Evolutionary conservation across 306 rosid genomes (phyloP), one percentile per base, ranked within the genome.

Genomic region (Ammopiptanthus mongolicus): DNA sequence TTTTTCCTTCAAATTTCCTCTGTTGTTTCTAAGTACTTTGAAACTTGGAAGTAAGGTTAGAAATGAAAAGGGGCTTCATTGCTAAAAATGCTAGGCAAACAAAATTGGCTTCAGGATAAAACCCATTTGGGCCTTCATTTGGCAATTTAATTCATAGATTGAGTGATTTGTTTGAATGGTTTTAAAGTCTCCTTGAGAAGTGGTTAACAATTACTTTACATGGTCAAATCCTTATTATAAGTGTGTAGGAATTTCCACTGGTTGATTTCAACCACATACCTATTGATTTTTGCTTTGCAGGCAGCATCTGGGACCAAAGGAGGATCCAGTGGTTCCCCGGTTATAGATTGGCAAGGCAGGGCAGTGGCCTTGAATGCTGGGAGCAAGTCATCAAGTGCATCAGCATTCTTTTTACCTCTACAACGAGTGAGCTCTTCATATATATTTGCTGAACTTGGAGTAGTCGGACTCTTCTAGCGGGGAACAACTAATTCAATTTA

Each of bases 281-380:
- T 70, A 34, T n/a, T 79, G 56, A 59, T n/a, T 68, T 82, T 72
- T 61, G 69, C 51, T 64, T 67, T 82, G 19, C 86, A 95, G 98
- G 98, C 98, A 71, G 98, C 98, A 64, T 95, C 98, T 65, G 98
- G 98, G 75, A 95, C 98, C 65, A 95, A 95, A 88, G 96, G 98
- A 77, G 97, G 98, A 65, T 91, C 98, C 23, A 95, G 97, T 86
- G 97, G 98, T 53, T 95, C 98, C 69, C 97, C 98, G 19, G 97
- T 95, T 69, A 88, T 95, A 78, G 96, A 95, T 87, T 95, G 96
- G 88, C 88, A 80, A 82, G 98, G 98, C 53, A 88, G 96, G 79
- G 98, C 96, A 1, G 96, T 95, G 63, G 98, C 97, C 69, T 84
- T 95, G 82, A 95, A 95, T 85, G 98, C 98, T 79, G 98, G 98